Evolutionary conservation across 176 grass and related monocot genomes (phyloP).

Genomic region (Bothriochloa decipiens): DNA sequence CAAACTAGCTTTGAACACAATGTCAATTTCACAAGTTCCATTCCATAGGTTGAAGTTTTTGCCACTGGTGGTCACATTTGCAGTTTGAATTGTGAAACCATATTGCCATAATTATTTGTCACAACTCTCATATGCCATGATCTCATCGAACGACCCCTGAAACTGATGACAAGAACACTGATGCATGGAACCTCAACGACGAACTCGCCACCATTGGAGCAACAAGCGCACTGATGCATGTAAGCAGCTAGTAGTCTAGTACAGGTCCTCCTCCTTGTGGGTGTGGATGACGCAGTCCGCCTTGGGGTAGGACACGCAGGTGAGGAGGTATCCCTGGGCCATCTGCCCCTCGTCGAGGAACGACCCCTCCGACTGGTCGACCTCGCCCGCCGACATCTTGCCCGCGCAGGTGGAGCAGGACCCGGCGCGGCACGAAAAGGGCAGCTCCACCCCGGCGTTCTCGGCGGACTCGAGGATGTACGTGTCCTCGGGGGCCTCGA

Average conservation of each 20-base stretch:
- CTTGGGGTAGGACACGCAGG: conserved; percentile 67
- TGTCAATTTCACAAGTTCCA: not conserved
- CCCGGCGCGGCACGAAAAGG: conserved; percentile 57
- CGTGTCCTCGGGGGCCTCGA: conserved; percentile 66
- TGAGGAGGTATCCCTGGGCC: conserved; percentile 56
- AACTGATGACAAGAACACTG: not conserved
- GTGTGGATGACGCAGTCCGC: conserved; percentile 64
- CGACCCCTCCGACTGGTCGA: conserved; percentile 67
- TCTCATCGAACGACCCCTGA: not conserved
- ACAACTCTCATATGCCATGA: conserved; percentile 11
- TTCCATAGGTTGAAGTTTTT: not conserved
- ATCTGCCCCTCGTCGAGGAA: conserved; percentile 64
- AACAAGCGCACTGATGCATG: not conserved
- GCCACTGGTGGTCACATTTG: not conserved
- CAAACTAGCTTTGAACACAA: not conserved
- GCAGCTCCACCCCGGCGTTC: conserved; percentile 58
- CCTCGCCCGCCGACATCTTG: conserved; percentile 44
- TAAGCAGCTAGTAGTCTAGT: not conserved
- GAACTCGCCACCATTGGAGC: not conserved
- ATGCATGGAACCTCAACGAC: not conserved
- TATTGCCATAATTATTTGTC: conserved; percentile 38
- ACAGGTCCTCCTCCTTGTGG: conserved; percentile 66
- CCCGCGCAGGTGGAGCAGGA: conserved; percentile 70
- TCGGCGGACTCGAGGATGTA: conserved; percentile 73
- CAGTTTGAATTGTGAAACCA: conserved; percentile 27